These are phyloP conservation scores for Chlamydomonas urium DNA, from an alignment of 139 green algal genomes.

Conservation along the genomic window DNA sequence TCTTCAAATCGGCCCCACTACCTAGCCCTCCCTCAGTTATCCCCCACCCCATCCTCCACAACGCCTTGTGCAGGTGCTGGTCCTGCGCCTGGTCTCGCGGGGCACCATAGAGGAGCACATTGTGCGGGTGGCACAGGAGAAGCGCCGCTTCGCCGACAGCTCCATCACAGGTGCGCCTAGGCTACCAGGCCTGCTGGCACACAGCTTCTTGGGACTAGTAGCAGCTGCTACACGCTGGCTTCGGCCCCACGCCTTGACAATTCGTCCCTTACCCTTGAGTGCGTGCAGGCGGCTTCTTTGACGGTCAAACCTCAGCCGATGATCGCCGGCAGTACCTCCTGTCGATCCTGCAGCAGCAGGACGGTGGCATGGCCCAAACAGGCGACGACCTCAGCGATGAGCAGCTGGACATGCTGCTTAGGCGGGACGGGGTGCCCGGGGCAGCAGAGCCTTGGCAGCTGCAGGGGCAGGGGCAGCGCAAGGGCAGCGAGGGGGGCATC, in stretches of 20 bases:
- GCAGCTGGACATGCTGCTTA: too few species aligned
- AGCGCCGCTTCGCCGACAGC: slow-evolving; percentile 68
- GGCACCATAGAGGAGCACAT: slow-evolving; percentile 80
- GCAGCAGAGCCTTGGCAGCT: too few species aligned
- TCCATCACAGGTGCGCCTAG: slow-evolving; percentile 59
- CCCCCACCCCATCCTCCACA: too few species aligned
- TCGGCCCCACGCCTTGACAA: too few species aligned
- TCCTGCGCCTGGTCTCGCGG: slow-evolving; percentile 70
- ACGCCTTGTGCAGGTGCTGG: slow-evolving; percentile 36
- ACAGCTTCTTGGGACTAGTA: neutral
- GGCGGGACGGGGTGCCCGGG: too few species aligned
- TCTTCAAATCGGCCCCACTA: too few species aligned
- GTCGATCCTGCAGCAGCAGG: slow-evolving; percentile 34
- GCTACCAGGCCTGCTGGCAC: neutral
- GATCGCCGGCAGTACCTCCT: slow-evolving; percentile 70
- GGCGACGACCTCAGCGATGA: too few species aligned
- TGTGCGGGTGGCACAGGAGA: slow-evolving; percentile 58
- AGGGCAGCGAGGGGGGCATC: too few species aligned
- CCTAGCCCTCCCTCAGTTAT: too few species aligned
- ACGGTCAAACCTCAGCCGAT: slow-evolving; percentile 65
- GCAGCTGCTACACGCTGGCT: neutral
- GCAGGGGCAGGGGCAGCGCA: too few species aligned
- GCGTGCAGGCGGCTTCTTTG: slow-evolving; percentile 82
- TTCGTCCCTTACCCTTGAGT: too few species aligned
- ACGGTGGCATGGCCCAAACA: too few species aligned